Base-by-base conservation (phyloP, 2,329 filamentous ascomycete genomes). In the Colletotrichum karsti region DNA sequence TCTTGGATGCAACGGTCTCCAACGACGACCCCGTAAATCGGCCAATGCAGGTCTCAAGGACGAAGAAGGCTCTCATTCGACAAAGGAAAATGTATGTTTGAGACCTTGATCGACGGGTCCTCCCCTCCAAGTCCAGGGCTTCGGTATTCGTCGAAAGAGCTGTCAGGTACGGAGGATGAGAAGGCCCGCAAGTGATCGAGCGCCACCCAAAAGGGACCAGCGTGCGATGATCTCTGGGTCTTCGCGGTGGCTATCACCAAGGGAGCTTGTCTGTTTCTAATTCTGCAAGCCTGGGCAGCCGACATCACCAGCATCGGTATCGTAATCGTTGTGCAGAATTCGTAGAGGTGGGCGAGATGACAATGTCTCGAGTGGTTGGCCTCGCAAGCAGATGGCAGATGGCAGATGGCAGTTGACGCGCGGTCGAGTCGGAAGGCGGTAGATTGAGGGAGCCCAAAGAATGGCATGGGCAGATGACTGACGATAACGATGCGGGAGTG, bases 81-180 rank as follows among this genome's bases (percentile, higher is more conserved):
- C 61, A 50, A 56, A 66, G 48, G 59, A 12, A 44, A 48, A 64
- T 48, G 69, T 65, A 63, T 54, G 64, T 55, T 55, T 70, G 61
- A 59, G 63, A 67, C 71, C 26, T 30, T 63, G 71, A 72, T 74
- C 70, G 70, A 60, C 71, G 54, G 69, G 70, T 68, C 70, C 69
- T 72, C 48, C 69, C 72, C 66, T 69, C 72, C 72, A 57, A 56
- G 55, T 68, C 73, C 72, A 63, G 62, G 67, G 41, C 56, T 28
- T 63, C 57, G 72, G 71, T 64, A 67, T 54, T 26, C 35, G 44
- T 51, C 33, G 37, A 54, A 20, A 28, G 22, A 22, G 8, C 20
- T 33, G 35, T 56, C 30, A 63, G 20, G 30, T 26, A 41, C 18
- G 57, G 50, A 28, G 37, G 58, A 20, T n/a, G n/a, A 66, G 63